Evolutionary conservation across 1,284 basidiomycete species (phyloP), one percentile per base, ranked within the genome.

Genomic region (Thelephora terrestris): DNA sequence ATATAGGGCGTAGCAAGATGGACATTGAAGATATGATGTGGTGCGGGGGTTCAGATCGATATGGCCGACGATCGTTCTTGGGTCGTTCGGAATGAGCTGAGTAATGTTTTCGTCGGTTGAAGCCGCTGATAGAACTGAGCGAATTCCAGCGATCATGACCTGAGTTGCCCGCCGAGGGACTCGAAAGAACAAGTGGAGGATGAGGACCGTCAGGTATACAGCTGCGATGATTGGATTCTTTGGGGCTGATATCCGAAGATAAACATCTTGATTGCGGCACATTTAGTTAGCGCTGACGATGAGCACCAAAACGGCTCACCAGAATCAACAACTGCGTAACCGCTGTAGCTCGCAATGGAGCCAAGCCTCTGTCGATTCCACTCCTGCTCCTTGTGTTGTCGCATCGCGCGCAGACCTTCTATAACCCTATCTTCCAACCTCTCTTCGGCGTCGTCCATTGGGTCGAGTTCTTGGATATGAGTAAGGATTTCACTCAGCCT

Each of bases 1-100:
- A 21, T 52, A 50, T 7, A 53, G 32, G 5, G 48, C 45, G 20
- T 39, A 55, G n/a, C 54, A 55, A 0, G 44, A 16, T 9, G 52
- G 54, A 27, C 54, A 55, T 23, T 52, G 53, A 7, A 20, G 40
- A n/a, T n/a, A n/a, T n/a, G n/a, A n/a, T n/a, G n/a, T n/a, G 2
- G 47, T 49, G 17, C 25, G n/a, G 2, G 52, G 52, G 14, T 51
- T 48, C 4, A 53, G 47, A 32, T 53, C 27, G 34, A 53, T 49
- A 1, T 29, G 25, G 6, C 38, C 21, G 0, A 53, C 18, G 12
- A 55, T 37, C 1, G 52, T 55, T n/a, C 52, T 46, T 14, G 51
- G 43, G 25, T 51, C 52, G 9, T 49, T 34, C 1, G 52, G 52
- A 1, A 53, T 37, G 7, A 5, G n/a, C 14, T 50, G 25, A 5